Percentiles rank a stretch among this genome's conserved stretches.
Conservation (phyloP, 1,284 basidiomycete species). For the Earliella scabrosa region DNA sequence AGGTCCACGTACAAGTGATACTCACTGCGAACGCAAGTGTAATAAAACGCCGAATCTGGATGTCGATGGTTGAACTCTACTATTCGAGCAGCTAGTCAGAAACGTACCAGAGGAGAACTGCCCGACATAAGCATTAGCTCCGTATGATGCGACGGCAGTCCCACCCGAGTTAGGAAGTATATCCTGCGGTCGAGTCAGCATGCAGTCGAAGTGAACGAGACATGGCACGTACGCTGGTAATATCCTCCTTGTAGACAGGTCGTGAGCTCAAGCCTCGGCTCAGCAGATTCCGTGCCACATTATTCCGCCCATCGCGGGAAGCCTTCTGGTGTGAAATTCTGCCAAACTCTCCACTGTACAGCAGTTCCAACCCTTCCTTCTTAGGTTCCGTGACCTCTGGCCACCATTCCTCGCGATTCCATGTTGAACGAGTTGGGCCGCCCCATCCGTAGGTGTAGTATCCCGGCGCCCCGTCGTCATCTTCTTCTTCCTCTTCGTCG, state of each 20-base stretch:
- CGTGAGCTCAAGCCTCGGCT: slow-evolving; percentile 44
- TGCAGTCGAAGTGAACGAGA: background rate
- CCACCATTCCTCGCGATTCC: slow-evolving; percentile 35
- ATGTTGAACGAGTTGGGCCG: slow-evolving; percentile 11
- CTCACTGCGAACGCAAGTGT: slow-evolving; percentile 80
- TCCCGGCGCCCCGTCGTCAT: slow-evolving; percentile 45
- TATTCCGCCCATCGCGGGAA: slow-evolving; percentile 39
- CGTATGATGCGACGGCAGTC: slow-evolving; percentile 84
- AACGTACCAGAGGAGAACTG: slow-evolving; percentile 82
- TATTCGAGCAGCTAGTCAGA: slow-evolving; percentile 29
- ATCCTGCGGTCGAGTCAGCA: slow-evolving; percentile 45
- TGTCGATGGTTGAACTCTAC: slow-evolving; percentile 7
- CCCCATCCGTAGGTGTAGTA: slow-evolving; percentile 31
- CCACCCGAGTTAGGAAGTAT: slow-evolving; percentile 88
- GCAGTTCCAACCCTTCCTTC: slow-evolving; percentile 69
- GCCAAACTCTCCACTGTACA: slow-evolving; percentile 88
- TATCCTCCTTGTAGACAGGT: slow-evolving; percentile 54
- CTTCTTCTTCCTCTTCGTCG: slow-evolving; percentile 32
- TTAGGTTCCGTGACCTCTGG: slow-evolving; percentile 66
- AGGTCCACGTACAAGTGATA: background rate
- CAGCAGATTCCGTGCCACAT: slow-evolving; percentile 52
- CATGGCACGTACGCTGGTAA: slow-evolving; percentile 49
- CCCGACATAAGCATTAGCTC: slow-evolving; percentile 87
- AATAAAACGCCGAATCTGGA: slow-evolving; percentile 79
- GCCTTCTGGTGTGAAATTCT: slow-evolving; percentile 55